A percentile compares a stretch with the other conserved stretches of the same genome.
These are phyloP conservation scores for Knufia fluminis DNA, from an alignment of 2,329 filamentous ascomycete genomes.

Conservation along the genomic window DNA sequence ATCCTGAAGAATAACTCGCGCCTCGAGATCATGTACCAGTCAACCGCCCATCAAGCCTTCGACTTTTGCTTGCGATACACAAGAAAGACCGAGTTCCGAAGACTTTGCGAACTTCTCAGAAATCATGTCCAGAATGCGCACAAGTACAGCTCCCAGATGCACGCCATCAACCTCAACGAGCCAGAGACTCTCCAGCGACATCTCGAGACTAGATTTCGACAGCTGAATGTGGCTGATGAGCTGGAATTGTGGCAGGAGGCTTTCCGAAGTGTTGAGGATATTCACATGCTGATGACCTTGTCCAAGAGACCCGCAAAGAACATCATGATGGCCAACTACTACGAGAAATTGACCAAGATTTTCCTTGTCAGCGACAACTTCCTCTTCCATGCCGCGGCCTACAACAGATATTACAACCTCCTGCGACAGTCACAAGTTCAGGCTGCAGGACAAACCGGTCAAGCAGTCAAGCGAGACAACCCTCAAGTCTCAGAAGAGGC, in stretches of 20 bases:
- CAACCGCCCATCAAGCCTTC: constrained; percentile 94
- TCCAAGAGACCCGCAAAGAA: constrained; percentile 99
- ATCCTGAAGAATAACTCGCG: constrained; percentile 99
- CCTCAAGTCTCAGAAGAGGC: constrained; percentile 81
- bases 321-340: constrained; percentile 99
- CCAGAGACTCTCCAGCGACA: constrained; percentile 95
- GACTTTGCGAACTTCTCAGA: constrained; percentile 92
- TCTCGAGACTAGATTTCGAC: constrained; percentile 94
- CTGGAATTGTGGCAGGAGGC: constrained; percentile 98
- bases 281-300: constrained; percentile 90
- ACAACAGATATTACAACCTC: constrained; percentile 94
- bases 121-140: constrained; percentile 98
- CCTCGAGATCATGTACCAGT: constrained; percentile 96
- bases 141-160: constrained; percentile 98
- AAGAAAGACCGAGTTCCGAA: constrained; percentile 97
- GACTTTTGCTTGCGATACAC: constrained; percentile 98
- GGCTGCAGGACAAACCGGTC: constrained; percentile 69
- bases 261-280: constrained; percentile 98
- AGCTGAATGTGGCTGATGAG: constrained; percentile 95
- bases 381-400: constrained; percentile 95
- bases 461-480: constrained; percentile 89
- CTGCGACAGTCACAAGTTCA: constrained; percentile 82
- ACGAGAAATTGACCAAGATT: constrained; percentile 96
- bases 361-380: constrained; percentile 99
- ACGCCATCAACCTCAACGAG: constrained; percentile 97